phyloP scores from a whole-genome alignment of 2,329 filamentous ascomycete genomes.

The Hypoxylon sp. region DNA sequence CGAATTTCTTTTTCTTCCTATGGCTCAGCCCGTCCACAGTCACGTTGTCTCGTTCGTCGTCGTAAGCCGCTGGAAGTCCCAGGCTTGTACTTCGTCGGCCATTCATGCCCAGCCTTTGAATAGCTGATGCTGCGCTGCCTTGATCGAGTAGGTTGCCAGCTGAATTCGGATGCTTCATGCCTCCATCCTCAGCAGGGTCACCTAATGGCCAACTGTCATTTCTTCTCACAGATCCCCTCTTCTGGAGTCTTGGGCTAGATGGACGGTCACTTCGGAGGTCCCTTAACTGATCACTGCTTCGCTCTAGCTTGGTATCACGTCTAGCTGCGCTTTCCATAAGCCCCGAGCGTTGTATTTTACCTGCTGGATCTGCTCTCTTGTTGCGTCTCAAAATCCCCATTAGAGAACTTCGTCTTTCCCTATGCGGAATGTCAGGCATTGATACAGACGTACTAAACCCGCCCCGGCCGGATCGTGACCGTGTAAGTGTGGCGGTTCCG shows the following conservation, averaged over 20 bases:
- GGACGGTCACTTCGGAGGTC: slow-evolving; percentile 59
- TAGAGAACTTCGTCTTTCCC: slow-evolving; percentile 64
- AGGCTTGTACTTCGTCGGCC: slow-evolving; percentile 51
- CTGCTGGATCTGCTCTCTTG: slow-evolving; percentile 65
- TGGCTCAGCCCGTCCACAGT: slow-evolving; percentile 31
- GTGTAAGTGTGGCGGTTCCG: slow-evolving; percentile 51
- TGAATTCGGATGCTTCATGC: slow-evolving; percentile 49
- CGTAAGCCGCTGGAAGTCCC: slow-evolving; percentile 54
- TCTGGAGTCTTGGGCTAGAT: slow-evolving; percentile 62
- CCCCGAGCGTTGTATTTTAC: slow-evolving; percentile 69
- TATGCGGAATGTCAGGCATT: slow-evolving; percentile 49
- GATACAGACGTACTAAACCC: slow-evolving; percentile 41
- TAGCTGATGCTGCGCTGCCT: slow-evolving; percentile 27
- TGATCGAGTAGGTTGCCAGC: slow-evolving; percentile 49
- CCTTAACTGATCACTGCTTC: slow-evolving; percentile 68
- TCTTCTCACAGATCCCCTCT: slow-evolving; percentile 58
- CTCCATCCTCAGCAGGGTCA: slow-evolving; percentile 49
- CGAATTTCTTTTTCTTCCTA: slow-evolving; percentile 68
- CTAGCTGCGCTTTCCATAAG: slow-evolving; percentile 71
- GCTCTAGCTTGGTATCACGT: slow-evolving; percentile 74
- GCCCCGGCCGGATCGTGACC: slow-evolving; percentile 50
- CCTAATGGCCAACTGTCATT: slow-evolving; percentile 67
- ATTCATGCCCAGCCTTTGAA: slow-evolving; percentile 39
- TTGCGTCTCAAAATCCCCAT: slow-evolving; percentile 75
- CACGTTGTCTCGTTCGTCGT: slow-evolving; percentile 35